A percentile compares a stretch with the other conserved stretches of the same genome.
Conservation (phyloP, 1,284 basidiomycete genomes). For the Amylostereum chailletii region DNA sequence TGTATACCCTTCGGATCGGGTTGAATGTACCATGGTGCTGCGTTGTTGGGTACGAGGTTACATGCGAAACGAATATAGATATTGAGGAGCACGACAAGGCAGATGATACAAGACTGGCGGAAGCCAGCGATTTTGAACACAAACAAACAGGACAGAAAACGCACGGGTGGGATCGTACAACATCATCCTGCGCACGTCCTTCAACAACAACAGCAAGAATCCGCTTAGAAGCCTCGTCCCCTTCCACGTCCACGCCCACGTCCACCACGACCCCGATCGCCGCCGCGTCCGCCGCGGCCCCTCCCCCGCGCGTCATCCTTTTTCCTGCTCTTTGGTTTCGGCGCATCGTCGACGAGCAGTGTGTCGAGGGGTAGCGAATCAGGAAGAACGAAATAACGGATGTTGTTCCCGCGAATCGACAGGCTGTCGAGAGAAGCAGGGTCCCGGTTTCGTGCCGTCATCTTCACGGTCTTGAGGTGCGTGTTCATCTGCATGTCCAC, state of each 20-base stretch:
- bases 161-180: background rate
- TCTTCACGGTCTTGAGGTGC: conserved; percentile 93
- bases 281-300: conserved; percentile 43
- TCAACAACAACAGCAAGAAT: conserved; percentile 9
- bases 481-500: conserved; percentile 99
- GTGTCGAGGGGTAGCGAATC: conserved; percentile 96
- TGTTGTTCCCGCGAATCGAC: conserved; percentile 88
- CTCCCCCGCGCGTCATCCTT: conserved; percentile 66
- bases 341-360: conserved; percentile 93
- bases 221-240: conserved; percentile 33
- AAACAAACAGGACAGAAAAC: conserved; percentile 2
- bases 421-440: conserved; percentile 77
- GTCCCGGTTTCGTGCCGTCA: conserved; percentile 86
- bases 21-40: background rate
- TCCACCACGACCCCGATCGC: conserved; percentile 33
- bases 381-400: conserved; percentile 92
- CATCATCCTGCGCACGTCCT: background rate
- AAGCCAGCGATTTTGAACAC: conserved; percentile 8
- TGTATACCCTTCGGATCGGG: no score
- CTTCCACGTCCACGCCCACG: conserved; percentile 40
- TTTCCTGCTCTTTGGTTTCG: conserved; percentile 88
- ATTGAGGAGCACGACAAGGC: conserved; percentile 4
- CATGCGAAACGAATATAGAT: background rate
- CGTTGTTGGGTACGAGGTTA: no score
- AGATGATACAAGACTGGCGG: conserved; percentile 9